Conservation (phyloP, 768 basidiomycete species). For the Amanita inopinata region DNA sequence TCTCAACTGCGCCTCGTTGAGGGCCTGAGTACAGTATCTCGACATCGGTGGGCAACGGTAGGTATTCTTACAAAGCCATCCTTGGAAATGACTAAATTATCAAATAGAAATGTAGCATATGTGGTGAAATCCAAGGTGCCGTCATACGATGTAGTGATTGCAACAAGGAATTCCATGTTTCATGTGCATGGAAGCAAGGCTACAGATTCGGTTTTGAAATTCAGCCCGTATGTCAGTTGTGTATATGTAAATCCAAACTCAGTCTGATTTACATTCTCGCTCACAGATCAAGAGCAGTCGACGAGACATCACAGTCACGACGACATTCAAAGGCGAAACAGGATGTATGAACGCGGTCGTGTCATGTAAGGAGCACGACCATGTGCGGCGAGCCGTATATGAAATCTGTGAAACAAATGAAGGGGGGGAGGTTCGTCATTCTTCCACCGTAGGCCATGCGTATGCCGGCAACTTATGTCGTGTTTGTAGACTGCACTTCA, state of each 20-base stretch:
- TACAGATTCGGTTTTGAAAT: slow-evolving; percentile 92
- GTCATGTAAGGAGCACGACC: slow-evolving; percentile 71
- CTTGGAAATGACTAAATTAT: not conserved
- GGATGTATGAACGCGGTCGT: slow-evolving; percentile 75
- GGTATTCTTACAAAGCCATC: slow-evolving; percentile 18
- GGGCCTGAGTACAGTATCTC: slow-evolving; percentile 67
- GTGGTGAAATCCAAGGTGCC: slow-evolving; percentile 63
- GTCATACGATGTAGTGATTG: slow-evolving; percentile 83
- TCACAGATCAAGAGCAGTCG: slow-evolving; percentile 76
- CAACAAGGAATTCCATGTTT: slow-evolving; percentile 67
- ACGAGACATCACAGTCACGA: slow-evolving; percentile 51
- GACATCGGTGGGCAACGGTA: slow-evolving; percentile 66
- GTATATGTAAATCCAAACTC: not conserved
- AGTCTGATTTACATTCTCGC: not conserved
- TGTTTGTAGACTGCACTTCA: slow-evolving; percentile 73
- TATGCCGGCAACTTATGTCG: not conserved
- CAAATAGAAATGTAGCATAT: slow-evolving; percentile 64
- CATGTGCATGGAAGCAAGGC: slow-evolving; percentile 83
- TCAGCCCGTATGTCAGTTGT: slow-evolving; percentile 47
- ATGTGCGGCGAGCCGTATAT: slow-evolving; percentile 56
- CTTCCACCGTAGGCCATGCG: not conserved
- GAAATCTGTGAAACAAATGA: slow-evolving; percentile 83
- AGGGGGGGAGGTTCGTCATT: slow-evolving; percentile 56
- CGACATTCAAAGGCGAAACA: slow-evolving; percentile 68
- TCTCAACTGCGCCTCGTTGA: slow-evolving; percentile 70